Evolutionary conservation across 2,329 filamentous ascomycete genomes (phyloP), one percentile per base, ranked within the genome.

Genomic region (Diaporthe citrichinensis): DNA sequence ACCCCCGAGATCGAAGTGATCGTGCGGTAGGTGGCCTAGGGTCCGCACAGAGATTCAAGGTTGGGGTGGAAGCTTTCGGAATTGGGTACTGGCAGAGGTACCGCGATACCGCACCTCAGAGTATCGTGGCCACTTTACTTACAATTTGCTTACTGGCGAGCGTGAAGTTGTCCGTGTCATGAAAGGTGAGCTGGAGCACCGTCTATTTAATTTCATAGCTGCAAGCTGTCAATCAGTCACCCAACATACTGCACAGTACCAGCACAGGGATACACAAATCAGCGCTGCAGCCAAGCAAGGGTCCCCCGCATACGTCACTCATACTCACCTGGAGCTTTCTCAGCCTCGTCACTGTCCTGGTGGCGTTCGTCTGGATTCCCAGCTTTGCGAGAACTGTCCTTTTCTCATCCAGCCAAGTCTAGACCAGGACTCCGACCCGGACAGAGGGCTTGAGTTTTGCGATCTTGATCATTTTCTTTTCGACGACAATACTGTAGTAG

Each of bases 331-430:
- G 49, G 23, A 31, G 65, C 65, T 14, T 71, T 36, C 44, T 68
- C 74, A 76, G 74, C 77, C 76, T 78, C 59, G 74, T 71, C 71
- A 31, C 78, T 83, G 46, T 12, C 34, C 65, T 46, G 14, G 62
- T 39, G 49, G 62, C 62, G 62, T 25, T 28, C 14, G 7, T 39
- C 46, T 17, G 14, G n/a, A 20, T 41, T 51, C 46, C 14, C 31
- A 41, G 20, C 31, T 15, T 31, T 44, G 34, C 51, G 34, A 57
- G 39, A 71, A 39, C 28, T 71, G 53, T 53, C 41, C 55, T 61
- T 51, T 41, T 41, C 36, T 39, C 31, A 3, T 25, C 23, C 31
- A 68, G 34, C 17, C 9, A 31, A 53, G 20, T 14, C 23, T 39
- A 31, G 7, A 53, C 46, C 20, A 36, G 6, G 62, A 53, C 20